Percentiles rank a stretch among this genome's conserved stretches.
These are phyloP conservation scores for Lactarius hatsudake DNA, from an alignment of 768 basidiomycete genomes.

Conservation along the genomic window DNA sequence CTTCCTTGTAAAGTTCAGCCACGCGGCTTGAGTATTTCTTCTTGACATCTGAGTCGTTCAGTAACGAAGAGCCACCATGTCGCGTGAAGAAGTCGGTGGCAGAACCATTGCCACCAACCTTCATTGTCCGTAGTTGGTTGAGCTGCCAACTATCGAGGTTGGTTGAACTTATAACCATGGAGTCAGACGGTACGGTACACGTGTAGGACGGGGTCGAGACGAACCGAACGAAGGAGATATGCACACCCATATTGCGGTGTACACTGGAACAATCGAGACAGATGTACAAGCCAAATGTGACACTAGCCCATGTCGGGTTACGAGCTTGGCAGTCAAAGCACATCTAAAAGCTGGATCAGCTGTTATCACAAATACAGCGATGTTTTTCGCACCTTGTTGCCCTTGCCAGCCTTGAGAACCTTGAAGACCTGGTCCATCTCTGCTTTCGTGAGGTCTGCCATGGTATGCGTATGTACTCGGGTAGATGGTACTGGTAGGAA, in stretches of 20 bases:
- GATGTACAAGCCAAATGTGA: constrained; percentile 95
- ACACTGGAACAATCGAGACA: constrained; percentile 95
- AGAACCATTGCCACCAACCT: constrained; percentile 88
- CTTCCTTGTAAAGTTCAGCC: constrained; percentile 90
- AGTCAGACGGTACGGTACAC: not conserved
- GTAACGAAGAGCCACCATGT: constrained; percentile 71
- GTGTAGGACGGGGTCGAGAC: constrained; percentile 29
- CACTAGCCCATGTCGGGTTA: constrained; percentile 97
- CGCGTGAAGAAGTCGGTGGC: constrained; percentile 88
- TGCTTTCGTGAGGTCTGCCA: constrained; percentile 78
- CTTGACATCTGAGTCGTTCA: constrained; percentile 75
- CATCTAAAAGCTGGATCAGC: constrained; percentile 42
- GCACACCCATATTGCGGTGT: constrained; percentile 97
- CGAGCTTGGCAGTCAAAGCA: constrained; percentile 96
- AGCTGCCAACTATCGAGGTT: constrained; percentile 96
- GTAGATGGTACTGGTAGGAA: not conserved
- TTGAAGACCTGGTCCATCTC: constrained; percentile 88
- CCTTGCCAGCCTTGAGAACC: constrained; percentile 78
- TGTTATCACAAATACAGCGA: not conserved
- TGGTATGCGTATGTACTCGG: constrained; percentile 30
- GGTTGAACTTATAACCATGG: constrained; percentile 64
- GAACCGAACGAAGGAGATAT: constrained; percentile 94
- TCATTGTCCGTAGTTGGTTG: constrained; percentile 90
- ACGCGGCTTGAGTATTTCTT: constrained; percentile 85
- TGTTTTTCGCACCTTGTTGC: constrained; percentile 63